Percentiles rank a stretch among this genome's conserved stretches.
These are phyloP conservation scores for Phytophthora tubulina DNA, from an alignment of 352 stramenopile species.

Conservation along the genomic window DNA sequence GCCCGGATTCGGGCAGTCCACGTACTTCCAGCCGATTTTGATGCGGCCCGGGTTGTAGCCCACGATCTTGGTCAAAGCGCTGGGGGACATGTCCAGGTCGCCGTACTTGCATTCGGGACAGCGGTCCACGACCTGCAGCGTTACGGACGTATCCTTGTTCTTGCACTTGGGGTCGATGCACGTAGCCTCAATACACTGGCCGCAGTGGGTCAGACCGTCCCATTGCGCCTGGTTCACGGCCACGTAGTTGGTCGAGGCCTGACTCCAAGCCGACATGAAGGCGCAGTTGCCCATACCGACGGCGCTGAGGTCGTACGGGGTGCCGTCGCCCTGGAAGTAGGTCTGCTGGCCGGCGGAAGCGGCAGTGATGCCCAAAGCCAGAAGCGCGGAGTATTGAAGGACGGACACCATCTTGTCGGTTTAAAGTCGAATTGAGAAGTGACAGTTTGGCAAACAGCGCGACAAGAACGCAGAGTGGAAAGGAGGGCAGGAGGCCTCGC, in stretches of 20 bases:
- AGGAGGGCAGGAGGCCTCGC: slow-evolving; percentile 15
- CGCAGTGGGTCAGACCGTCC: slow-evolving; percentile 36
- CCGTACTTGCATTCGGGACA: slow-evolving; percentile 36
- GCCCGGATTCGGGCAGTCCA: slow-evolving; percentile 38
- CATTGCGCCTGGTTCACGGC: slow-evolving; percentile 41
- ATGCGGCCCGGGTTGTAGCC: slow-evolving; percentile 39
- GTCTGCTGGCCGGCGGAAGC: slow-evolving; percentile 21
- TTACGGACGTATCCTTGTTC: slow-evolving; percentile 32
- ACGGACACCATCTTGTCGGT: slow-evolving; percentile 32
- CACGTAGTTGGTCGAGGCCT: slow-evolving; percentile 38
- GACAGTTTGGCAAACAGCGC: background rate
- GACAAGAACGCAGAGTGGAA: slow-evolving; percentile 18
- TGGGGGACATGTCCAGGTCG: slow-evolving; percentile 39
- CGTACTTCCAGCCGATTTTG: slow-evolving; percentile 44
- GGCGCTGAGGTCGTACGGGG: slow-evolving; percentile 26
- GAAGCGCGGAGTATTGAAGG: slow-evolving; percentile 32
- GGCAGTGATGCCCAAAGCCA: slow-evolving; percentile 20
- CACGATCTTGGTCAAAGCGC: slow-evolving; percentile 37
- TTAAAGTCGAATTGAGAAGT: slow-evolving; percentile 33
- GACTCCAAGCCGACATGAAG: slow-evolving; percentile 37
- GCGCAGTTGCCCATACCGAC: slow-evolving; percentile 34
- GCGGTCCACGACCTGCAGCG: slow-evolving; percentile 37
- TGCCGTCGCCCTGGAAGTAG: slow-evolving; percentile 36
- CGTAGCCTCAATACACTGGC: slow-evolving; percentile 39
- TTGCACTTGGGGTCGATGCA: slow-evolving; percentile 42